Evolutionary conservation across 2,329 filamentous ascomycete species (phyloP).

Genomic region (Aureobasidium sp.): DNA sequence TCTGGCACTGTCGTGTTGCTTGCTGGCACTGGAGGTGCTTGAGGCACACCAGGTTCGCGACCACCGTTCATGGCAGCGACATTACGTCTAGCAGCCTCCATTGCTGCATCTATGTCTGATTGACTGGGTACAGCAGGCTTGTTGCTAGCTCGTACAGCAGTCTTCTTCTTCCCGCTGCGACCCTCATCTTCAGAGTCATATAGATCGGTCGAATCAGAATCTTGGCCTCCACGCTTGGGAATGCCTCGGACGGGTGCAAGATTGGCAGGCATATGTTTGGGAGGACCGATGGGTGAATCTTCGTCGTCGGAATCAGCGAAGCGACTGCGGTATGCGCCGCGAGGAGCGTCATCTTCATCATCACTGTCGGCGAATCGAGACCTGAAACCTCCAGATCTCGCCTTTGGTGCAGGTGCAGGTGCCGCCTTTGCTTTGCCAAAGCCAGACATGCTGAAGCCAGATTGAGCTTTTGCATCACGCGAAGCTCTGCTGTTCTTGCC

Average conservation of each 20-base stretch:
- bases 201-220: constrained; percentile 51
- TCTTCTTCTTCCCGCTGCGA: constrained; percentile 20
- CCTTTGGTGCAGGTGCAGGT: constrained; percentile 7
- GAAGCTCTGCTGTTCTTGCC: constrained; percentile 18
- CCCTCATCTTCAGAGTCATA: constrained; percentile 38
- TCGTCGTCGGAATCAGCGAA: constrained; percentile 45
- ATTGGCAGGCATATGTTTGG: constrained; percentile 28
- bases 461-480: constrained; percentile 14
- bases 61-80: constrained; percentile 25
- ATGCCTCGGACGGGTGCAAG: constrained; percentile 54
- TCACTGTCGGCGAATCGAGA: constrained; percentile 66
- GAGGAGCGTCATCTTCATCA: constrained; percentile 35
- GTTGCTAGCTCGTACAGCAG: constrained; percentile 39
- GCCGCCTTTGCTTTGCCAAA: constrained; percentile 15
- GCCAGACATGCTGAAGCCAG: constrained; percentile 19
- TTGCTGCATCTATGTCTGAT: constrained; percentile 33
- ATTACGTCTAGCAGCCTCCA: constrained; percentile 28
- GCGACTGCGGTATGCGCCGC: constrained; percentile 36
- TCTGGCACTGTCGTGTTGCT: constrained; percentile 20
- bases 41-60: constrained; percentile 12
- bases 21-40: constrained; percentile 19
- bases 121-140: constrained; percentile 27
- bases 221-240: constrained; percentile 46
- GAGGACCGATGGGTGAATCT: constrained; percentile 44
- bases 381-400: constrained; percentile 26